phyloP scores from a whole-genome alignment of 2,329 filamentous ascomycete genomes.

The Clarireedia paspali region DNA sequence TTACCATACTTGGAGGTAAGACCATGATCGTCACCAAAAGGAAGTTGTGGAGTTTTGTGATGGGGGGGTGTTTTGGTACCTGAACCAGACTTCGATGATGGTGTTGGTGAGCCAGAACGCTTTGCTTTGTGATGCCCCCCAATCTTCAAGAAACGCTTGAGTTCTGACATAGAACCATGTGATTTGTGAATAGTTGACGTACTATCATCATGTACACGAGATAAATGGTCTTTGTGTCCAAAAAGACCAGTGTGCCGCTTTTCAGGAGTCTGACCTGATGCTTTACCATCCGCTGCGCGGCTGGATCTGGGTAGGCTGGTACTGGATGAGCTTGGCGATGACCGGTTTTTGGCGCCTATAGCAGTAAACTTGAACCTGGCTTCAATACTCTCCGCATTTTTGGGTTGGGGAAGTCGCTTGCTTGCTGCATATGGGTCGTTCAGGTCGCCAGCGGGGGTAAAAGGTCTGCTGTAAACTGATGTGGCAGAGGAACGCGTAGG shows the following conservation, averaged over 20 bases:
- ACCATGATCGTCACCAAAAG: constrained; percentile 91
- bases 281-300: constrained; percentile 32
- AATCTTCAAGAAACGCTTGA: constrained; percentile 94
- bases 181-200: constrained; percentile 41
- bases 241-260: constrained; percentile 44
- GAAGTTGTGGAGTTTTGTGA: constrained; percentile 55
- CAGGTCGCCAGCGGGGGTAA: constrained; percentile 69
- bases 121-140: constrained; percentile 61
- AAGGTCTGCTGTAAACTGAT: constrained; percentile 62
- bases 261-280: constrained; percentile 36
- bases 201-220: constrained; percentile 39
- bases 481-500: constrained; percentile 57
- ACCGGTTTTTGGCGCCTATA: constrained; percentile 61
- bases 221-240: constrained; percentile 36
- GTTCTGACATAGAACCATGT: constrained; percentile 82
- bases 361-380: constrained; percentile 69
- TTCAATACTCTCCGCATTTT: constrained; percentile 62
- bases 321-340: constrained; percentile 46
- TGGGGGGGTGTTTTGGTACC: constrained; percentile 41
- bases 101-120: constrained; percentile 55
- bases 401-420: constrained; percentile 63
- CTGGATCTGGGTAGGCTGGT: constrained; percentile 39
- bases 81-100: constrained; percentile 38
- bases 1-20: constrained; percentile 90
- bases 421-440: constrained; percentile 85